Evolutionary conservation across 75 land plant genomes (phyloP).

Genomic region (Pseudotsuga menziesii): DNA sequence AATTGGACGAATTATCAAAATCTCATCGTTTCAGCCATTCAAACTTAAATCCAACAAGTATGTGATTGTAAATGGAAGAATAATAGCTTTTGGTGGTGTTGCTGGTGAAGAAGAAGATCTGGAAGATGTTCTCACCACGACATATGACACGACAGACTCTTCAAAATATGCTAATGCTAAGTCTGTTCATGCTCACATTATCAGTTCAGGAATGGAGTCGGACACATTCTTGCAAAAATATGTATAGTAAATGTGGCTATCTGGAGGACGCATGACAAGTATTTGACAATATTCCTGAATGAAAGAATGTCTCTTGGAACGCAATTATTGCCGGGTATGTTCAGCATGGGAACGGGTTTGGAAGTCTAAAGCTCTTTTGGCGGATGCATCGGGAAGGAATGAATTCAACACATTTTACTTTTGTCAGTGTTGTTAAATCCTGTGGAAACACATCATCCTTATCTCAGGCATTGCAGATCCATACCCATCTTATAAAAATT

Average conservation of each 20-base stretch:
- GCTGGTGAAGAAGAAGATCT: too few relatives aligned
- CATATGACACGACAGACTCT: too few relatives aligned
- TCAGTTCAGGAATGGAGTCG: slow-evolving; percentile 8
- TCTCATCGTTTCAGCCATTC: too few relatives aligned
- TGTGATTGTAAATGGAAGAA: too few relatives aligned
- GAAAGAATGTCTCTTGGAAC: slow-evolving; percentile 56
- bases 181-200: not conserved
- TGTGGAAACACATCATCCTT: slow-evolving; percentile 16
- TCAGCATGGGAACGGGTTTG: slow-evolving; percentile 13
- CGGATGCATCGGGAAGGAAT: slow-evolving; percentile 22
- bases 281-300: slow-evolving; percentile 33
- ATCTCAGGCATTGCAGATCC: slow-evolving; percentile 19
- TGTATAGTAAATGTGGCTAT: not conserved
- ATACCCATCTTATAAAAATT: slow-evolving; percentile 8
- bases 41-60: too few relatives aligned
- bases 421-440: slow-evolving; percentile 16
- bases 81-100: too few relatives aligned
- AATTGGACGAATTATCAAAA: too few relatives aligned
- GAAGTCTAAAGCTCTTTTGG: slow-evolving; percentile 23
- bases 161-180: not conserved
- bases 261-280: slow-evolving; percentile 25
- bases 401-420: slow-evolving; percentile 13
- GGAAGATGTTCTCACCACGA: too few relatives aligned
- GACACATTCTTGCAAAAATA: not conserved
- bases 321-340: slow-evolving; percentile 36